Conservation (phyloP, 768 basidiomycete species). For the Paxillus ammoniavirescens region DNA sequence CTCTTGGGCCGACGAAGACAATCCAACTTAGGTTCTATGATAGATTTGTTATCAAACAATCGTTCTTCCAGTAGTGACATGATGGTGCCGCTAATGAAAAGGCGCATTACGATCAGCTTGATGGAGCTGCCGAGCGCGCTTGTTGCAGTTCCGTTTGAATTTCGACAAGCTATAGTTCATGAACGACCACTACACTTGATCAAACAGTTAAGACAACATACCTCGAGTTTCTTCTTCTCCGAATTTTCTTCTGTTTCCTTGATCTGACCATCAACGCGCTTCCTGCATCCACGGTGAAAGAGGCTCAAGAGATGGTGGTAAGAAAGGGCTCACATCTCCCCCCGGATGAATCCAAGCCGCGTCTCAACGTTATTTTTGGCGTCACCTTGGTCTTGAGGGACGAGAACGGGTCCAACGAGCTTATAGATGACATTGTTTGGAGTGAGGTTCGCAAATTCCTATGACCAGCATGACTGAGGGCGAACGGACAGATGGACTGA, state of each 20-base stretch:
- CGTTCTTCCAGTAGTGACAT: slow-evolving; percentile 3
- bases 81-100: background rate
- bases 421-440: slow-evolving; percentile 84
- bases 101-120: slow-evolving; percentile 5
- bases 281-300: slow-evolving; percentile 39
- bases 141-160: slow-evolving; percentile 58
- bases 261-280: slow-evolving; percentile 79
- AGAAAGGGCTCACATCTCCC: slow-evolving; percentile 69
- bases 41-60: slow-evolving; percentile 29
- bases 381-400: slow-evolving; percentile 85
- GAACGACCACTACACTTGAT: slow-evolving; percentile 7
- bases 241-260: slow-evolving; percentile 74
- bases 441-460: slow-evolving; percentile 83
- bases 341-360: slow-evolving; percentile 81
- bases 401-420: slow-evolving; percentile 85
- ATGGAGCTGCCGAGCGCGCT: slow-evolving; percentile 27
- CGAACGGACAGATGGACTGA: background rate
- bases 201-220: slow-evolving; percentile 24
- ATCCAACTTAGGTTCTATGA: slow-evolving; percentile 46
- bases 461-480: slow-evolving; percentile 5
- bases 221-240: slow-evolving; percentile 84
- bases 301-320: background rate
- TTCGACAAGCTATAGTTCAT: slow-evolving; percentile 54
- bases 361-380: slow-evolving; percentile 88
- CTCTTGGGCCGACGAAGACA: slow-evolving; percentile 39